Evolutionary conservation across 805 yeast genomes (phyloP).

Genomic region (Suhomyces prunicola): DNA sequence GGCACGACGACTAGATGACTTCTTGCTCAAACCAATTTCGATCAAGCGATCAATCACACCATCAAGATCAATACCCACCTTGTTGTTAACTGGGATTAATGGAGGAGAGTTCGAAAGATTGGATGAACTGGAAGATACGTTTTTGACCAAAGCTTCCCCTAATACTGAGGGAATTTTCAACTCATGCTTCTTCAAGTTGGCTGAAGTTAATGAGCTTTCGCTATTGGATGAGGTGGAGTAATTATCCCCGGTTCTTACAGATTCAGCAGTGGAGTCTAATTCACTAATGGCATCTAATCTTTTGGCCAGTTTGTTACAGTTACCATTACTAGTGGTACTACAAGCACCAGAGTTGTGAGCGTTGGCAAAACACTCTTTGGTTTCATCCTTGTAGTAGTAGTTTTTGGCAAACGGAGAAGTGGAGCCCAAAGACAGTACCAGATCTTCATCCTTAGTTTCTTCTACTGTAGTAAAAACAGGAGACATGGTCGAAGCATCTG

Average conservation of each 20-base stretch:
- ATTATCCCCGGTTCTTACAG: constrained; percentile 10
- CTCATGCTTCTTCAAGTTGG: constrained; percentile 10
- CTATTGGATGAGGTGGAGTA: constrained; percentile 11
- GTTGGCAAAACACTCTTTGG: constrained; percentile 1
- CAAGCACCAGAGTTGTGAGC: not conserved
- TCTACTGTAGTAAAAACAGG: constrained; percentile 35
- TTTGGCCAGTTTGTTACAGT: constrained; percentile 1
- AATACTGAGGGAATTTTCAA: constrained; percentile 3
- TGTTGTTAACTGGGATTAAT: constrained; percentile 14
- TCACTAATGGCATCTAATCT: constrained; percentile 6
- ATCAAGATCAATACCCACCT: constrained; percentile 52
- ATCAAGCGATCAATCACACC: constrained; percentile 59
- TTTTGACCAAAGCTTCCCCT: constrained; percentile 6
- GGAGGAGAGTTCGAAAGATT: constrained; percentile 24
- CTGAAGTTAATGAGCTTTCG: constrained; percentile 4
- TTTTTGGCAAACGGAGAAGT: constrained; percentile 13
- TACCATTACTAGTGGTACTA: not conserved
- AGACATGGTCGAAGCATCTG: constrained; percentile 26
- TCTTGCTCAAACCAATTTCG: constrained; percentile 39
- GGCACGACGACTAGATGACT: constrained; percentile 13
- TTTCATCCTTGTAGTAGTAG: constrained; percentile 5
- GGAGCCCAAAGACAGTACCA: constrained; percentile 36
- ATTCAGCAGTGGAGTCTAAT: constrained; percentile 22
- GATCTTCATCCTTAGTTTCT: constrained; percentile 30
- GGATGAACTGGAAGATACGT: constrained; percentile 15